Base-by-base conservation (phyloP, 192 early-diverging fungal species). In the Rhizophagus prolifer region DNA sequence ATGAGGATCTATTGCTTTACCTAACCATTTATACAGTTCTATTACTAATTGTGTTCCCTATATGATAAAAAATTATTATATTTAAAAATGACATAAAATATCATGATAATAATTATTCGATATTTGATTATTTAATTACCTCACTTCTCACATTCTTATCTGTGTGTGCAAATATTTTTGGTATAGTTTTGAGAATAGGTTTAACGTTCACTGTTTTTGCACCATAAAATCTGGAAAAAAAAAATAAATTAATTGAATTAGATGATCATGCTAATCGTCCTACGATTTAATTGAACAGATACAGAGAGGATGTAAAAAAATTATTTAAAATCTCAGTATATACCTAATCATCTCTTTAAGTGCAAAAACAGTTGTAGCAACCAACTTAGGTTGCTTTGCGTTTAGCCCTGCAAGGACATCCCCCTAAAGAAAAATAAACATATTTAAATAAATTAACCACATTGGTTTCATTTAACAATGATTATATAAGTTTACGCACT, bases 1-100 rank as follows among this genome's bases (percentile, higher is more conserved):
- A 66, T 90, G 94, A 23, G 89, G 85, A 68, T 88, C 84, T 36
- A 98, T 88, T 2, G 95, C 95, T 50, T 88, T 86, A 25, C 95
- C 92, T 67, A 99, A 88, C 95, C 95, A 99, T 58, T 93, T 88
- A 78, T 95, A 98, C 70, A 99, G 79, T 84, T 98, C 97, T 54
- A 96, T 83, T 0, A 92, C 86, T 63, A 98, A 81, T 14, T 79
- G 78, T 28, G 86, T 87, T 36, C 84, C 88, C 90, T 91, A 41
- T 44, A 44, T 0, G 14, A 36, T 8, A 3, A 60, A n/a, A 68
- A 28, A 77, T 54, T 47, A 36, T 60, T 21, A 19, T 14, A 21
- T 3, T 58, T 31, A 64, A 28, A 31, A 19, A 62, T 77, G 36
- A 72, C 3, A 21, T 10, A 1, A 54, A 26, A 50, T 21, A 26